Evolutionary conservation across 345 rosid genomes (phyloP), one percentile per base, ranked within the genome.

Genomic region (Aquilaria yunnanensis): DNA sequence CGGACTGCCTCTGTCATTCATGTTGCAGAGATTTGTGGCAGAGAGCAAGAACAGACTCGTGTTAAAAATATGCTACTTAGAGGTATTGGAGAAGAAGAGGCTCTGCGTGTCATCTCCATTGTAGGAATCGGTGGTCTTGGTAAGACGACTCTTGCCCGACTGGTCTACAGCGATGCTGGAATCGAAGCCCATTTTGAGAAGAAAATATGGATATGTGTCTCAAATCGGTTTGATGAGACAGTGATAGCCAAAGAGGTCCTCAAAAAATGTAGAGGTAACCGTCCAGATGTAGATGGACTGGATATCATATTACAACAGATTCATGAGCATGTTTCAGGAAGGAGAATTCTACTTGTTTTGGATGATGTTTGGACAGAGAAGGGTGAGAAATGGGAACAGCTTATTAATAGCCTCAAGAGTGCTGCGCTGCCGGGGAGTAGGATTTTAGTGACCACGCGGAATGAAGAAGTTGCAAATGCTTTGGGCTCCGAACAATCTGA

Each of bases 281-380:
- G 32, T 41, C 11, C 55, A 2, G 41, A 64, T 34, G 23, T 62
- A 32, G 33, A 49, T 30, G 51, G 52, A 47, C 43, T 47, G 10
- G 41, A 48, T 32, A 12, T 33, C 3, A 14, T 70, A 43, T 57
- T 64, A 50, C 54, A 4, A 47, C 50, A 32, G 11, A 14, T 47
- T 60, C 23, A 7, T 5, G 14, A 12, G 12, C 45, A 30, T 16
- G 29, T 65, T 6, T 10, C 5, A 30, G 59, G 45, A n/a, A 65
- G 65, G 47, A 60, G 32, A 12, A 12, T 61, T 32, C 64, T 71
- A 6, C 62, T 71, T 45, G 75, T 66, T 14, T 50, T 71, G 57
- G 75, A 71, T 61, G 75, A 65, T 56, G 63, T 71, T 8, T 66
- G 75, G 70, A 59, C 23, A 32, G 61, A 71, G 30, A 51, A 56